Percentiles rank a stretch among this genome's conserved stretches.
Conservation (phyloP, 371 early-diverging fungal species). For the Synchytrium microbalum region DNA sequence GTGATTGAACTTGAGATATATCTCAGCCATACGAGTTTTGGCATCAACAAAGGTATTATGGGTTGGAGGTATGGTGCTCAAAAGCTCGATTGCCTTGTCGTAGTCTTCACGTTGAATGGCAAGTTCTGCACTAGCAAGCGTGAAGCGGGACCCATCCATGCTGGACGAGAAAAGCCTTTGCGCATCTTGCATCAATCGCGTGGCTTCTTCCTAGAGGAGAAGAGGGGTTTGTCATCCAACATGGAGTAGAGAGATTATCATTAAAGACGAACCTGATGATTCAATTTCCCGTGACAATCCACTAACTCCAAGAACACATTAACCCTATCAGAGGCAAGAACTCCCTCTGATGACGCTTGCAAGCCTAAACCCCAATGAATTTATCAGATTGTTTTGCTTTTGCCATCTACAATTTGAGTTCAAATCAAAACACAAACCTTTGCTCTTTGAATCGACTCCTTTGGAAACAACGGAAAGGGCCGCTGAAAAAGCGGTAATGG, state of each 20-base stretch:
- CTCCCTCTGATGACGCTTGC: not conserved
- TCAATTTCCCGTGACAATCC: slow-evolving; percentile 27
- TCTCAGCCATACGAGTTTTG: slow-evolving; percentile 27
- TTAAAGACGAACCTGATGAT: slow-evolving; percentile 17
- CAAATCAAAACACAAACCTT: slow-evolving; percentile 17
- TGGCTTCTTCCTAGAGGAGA: slow-evolving; percentile 19
- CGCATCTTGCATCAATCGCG: slow-evolving; percentile 32
- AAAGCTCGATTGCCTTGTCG: slow-evolving; percentile 25
- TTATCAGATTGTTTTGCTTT: too few relatives aligned
- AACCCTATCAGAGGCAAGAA: slow-evolving; percentile 14
- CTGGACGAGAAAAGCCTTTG: slow-evolving; percentile 24
- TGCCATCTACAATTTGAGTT: too few relatives aligned
- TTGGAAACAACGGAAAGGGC: slow-evolving; percentile 25
- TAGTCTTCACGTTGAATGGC: slow-evolving; percentile 25
- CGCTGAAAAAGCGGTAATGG: slow-evolving; percentile 19
- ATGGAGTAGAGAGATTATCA: not conserved
- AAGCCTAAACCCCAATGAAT: not conserved
- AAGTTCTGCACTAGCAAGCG: slow-evolving; percentile 30
- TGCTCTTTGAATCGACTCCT: slow-evolving; percentile 18
- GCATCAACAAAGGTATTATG: slow-evolving; percentile 34
- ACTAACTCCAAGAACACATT: slow-evolving; percentile 30
- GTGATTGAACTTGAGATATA: slow-evolving; percentile 35
- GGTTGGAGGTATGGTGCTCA: slow-evolving; percentile 19
- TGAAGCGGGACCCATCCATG: slow-evolving; percentile 24
- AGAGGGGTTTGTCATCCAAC: not conserved